Evolutionary conservation across 2,329 filamentous ascomycete genomes (phyloP).

Genomic region (Microcera coccophila): DNA sequence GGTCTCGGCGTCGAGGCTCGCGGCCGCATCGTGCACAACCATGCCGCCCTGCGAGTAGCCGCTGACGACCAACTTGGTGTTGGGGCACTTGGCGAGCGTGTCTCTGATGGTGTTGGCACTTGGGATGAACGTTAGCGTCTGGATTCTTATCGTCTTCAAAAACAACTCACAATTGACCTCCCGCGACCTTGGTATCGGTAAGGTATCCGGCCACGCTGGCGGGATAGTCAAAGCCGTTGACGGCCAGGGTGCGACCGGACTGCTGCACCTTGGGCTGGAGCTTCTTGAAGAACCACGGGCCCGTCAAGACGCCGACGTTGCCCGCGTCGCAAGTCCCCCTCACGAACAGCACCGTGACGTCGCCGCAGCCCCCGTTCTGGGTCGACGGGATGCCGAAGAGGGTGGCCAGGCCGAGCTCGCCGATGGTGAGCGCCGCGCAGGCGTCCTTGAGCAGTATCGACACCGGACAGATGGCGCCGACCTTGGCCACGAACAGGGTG

Average conservation of each 20-base stretch:
- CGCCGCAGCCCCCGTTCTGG: constrained; percentile 19
- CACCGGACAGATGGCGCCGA: constrained; percentile 3
- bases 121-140: background rate
- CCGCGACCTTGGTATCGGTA: constrained; percentile 15
- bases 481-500: background rate
- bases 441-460: constrained; percentile 9
- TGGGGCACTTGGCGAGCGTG: constrained; percentile 27
- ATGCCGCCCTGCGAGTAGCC: constrained; percentile 30
- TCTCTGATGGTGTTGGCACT: constrained; percentile 34
- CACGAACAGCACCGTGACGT: constrained; percentile 29
- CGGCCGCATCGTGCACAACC: constrained; percentile 26
- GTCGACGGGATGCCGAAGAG: constrained; percentile 12
- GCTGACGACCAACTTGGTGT: constrained; percentile 23
- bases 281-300: constrained; percentile 25
- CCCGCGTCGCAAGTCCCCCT: constrained; percentile 30
- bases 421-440: constrained; percentile 11
- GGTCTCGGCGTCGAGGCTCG: constrained; percentile 16
- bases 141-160: too few relatives aligned
- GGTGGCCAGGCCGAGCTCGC: constrained; percentile 11
- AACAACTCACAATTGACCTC: constrained; percentile 21
- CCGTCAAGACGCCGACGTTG: constrained; percentile 28
- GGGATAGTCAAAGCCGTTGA: constrained; percentile 28
- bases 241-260: constrained; percentile 16
- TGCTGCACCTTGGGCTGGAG: constrained; percentile 6
- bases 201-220: constrained; percentile 27